phyloP scores from a whole-genome alignment of 331 rosid genomes.

The Acacia concinna region DNA sequence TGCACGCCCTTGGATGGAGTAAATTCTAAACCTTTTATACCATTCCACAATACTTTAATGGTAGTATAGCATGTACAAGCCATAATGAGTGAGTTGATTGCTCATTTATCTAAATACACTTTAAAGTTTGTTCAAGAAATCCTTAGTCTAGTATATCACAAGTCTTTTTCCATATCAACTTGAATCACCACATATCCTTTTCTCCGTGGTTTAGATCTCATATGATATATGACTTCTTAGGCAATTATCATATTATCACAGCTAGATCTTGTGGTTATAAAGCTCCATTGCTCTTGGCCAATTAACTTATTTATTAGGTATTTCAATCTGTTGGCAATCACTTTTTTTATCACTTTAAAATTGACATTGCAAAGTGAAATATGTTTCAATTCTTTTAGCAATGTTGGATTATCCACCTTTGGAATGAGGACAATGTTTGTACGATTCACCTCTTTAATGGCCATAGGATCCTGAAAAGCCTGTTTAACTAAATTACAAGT shows the following conservation, averaged over 20 bases:
- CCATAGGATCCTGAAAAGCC: too few species aligned
- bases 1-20: accelerated
- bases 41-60: background rate
- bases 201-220: background rate
- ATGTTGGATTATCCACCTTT: background rate
- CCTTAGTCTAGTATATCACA: background rate
- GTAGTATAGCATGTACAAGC: background rate
- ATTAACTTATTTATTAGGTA: too few species aligned
- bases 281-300: background rate
- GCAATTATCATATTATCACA: background rate
- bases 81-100: background rate
- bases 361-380: background rate
- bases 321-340: background rate
- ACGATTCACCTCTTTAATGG: background rate
- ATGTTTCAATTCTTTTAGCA: background rate
- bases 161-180: background rate
- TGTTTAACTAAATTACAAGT: too few species aligned
- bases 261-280: background rate
- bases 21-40: accelerated
- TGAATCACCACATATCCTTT: background rate
- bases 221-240: background rate
- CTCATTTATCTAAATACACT: too few species aligned
- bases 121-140: background rate
- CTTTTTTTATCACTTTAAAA: too few species aligned
- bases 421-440: background rate